Percentiles rank a stretch among this genome's conserved stretches.
Evolutionary conservation across 164 flowering plant species (phyloP).

Genomic region (Annona cherimola): DNA sequence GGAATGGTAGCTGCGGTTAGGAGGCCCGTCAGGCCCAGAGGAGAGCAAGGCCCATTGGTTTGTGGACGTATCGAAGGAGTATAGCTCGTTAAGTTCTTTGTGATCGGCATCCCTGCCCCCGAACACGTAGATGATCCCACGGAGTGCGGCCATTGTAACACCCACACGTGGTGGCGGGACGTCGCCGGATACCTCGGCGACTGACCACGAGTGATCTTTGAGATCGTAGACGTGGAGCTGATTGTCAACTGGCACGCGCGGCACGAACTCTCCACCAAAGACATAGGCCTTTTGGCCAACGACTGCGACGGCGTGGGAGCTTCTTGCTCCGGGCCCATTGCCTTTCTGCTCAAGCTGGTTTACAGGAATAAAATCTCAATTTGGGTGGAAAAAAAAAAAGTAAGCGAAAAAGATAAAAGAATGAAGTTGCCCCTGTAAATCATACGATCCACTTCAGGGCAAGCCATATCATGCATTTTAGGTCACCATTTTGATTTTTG

Average conservation of each 20-base stretch:
- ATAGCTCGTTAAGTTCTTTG: constrained; percentile 80
- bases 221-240: constrained; percentile 69
- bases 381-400: not conserved
- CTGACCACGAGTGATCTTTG: constrained; percentile 54
- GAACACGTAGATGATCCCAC: constrained; percentile 61
- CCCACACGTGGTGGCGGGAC: constrained; percentile 93
- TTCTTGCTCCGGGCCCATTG: constrained; percentile 74
- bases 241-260: constrained; percentile 91
- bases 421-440: not conserved
- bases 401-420: not conserved
- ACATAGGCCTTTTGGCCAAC: constrained; percentile 72
- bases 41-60: constrained; percentile 63
- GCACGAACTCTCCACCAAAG: constrained; percentile 82
- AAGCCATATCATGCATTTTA: not conserved
- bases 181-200: constrained; percentile 60
- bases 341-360: constrained; percentile 69
- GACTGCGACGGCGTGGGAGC: constrained; percentile 79
- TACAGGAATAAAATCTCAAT: not conserved
- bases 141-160: constrained; percentile 75
- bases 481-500: not conserved
- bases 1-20: constrained; percentile 85
- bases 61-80: constrained; percentile 64
- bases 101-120: constrained; percentile 79
- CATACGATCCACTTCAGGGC: not conserved
- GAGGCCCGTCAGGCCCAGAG: constrained; percentile 48